These are phyloP conservation scores for Hamamelis virginiana DNA, from an alignment of 164 flowering plant species.

Conservation along the genomic window DNA sequence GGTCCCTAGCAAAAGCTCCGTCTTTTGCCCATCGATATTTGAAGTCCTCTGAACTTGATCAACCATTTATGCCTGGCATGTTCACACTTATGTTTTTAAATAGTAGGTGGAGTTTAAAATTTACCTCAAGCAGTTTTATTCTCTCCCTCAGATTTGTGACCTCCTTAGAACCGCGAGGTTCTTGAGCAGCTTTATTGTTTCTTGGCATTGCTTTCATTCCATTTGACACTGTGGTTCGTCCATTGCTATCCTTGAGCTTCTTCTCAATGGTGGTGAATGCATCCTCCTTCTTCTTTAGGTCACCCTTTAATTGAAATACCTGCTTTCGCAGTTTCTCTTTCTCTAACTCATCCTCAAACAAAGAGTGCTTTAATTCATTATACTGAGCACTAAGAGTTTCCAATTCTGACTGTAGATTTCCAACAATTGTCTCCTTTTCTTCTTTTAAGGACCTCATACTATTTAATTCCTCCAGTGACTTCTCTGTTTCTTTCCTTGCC, in stretches of 20 bases:
- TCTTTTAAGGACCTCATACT: constrained; percentile 37
- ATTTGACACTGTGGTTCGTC: constrained; percentile 28
- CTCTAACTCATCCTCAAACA: constrained; percentile 56
- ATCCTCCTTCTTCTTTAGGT: constrained; percentile 66
- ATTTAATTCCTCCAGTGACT: constrained; percentile 42
- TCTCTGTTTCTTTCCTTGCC: constrained; percentile 47
- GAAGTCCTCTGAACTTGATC: background rate
- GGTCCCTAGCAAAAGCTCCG: background rate
- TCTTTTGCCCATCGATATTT: background rate
- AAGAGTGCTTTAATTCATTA: constrained; percentile 45
- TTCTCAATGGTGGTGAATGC: constrained; percentile 45
- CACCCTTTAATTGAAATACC: constrained; percentile 44
- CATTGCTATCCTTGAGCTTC: constrained; percentile 54
- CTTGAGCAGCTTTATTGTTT: constrained; percentile 34
- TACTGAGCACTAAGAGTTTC: constrained; percentile 45
- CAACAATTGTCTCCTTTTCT: constrained; percentile 46
- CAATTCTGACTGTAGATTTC: constrained; percentile 43
- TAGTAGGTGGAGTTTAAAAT: background rate
- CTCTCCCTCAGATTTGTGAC: constrained; percentile 51
- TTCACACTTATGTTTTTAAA: background rate
- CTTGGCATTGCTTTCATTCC: constrained; percentile 32
- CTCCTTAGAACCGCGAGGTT: constrained; percentile 51
- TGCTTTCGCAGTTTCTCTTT: constrained; percentile 68
- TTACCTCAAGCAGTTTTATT: constrained; percentile 75
- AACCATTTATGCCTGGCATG: background rate